Percentiles rank a stretch among this genome's conserved stretches.
Conservation (phyloP, 2,329 filamentous ascomycete genomes). For the Plenodomus biglobosus region DNA sequence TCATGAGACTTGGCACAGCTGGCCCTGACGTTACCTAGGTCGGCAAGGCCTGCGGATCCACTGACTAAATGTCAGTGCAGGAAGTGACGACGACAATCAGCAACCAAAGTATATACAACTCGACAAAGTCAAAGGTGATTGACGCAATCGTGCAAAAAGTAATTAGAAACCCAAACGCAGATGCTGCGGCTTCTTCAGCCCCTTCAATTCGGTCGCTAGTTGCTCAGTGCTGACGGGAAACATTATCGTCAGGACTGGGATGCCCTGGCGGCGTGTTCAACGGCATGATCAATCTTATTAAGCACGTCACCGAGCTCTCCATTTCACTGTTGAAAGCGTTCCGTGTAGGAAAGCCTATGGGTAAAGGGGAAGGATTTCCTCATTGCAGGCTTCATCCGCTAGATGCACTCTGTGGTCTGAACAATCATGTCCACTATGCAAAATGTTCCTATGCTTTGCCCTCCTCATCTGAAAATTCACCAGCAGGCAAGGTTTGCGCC, state of each 20-base stretch:
- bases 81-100: not conserved
- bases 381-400: not conserved
- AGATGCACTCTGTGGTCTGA: too few relatives aligned
- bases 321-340: not conserved
- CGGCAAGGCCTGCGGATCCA: too few relatives aligned
- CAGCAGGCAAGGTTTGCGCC: not conserved
- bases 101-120: not conserved
- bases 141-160: not conserved
- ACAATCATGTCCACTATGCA: too few relatives aligned
- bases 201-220: not conserved
- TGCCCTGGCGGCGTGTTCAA: not conserved
- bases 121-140: not conserved
- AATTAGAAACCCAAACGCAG: not conserved
- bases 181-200: not conserved
- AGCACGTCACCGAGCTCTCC: not conserved
- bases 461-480: too few relatives aligned
- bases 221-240: not conserved
- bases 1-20: not conserved
- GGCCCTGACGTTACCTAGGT: too few relatives aligned
- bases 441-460: too few relatives aligned
- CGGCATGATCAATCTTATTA: not conserved
- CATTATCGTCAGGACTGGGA: not conserved
- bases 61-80: not conserved
- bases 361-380: not conserved
- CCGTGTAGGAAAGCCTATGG: not conserved